A percentile compares a stretch with the other conserved stretches of the same genome.
Evolutionary conservation across 495 filamentous ascomycete species (phyloP).

Genomic region (Neurospora sp.): DNA sequence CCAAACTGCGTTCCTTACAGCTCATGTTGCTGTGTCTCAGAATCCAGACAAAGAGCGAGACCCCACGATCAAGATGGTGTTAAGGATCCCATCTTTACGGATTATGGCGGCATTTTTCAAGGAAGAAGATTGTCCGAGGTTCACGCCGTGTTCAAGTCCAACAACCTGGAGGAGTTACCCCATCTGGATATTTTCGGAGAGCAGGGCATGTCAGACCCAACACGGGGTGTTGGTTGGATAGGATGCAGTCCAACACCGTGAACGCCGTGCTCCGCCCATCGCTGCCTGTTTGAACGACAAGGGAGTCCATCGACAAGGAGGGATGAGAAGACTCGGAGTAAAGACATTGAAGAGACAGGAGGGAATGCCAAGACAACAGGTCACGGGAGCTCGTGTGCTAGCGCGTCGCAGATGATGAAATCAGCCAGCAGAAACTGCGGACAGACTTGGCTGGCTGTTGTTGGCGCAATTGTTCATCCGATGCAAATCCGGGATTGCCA

Average conservation of each 20-base stretch:
- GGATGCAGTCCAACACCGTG: background rate
- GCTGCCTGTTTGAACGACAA: background rate
- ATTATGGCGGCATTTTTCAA: background rate
- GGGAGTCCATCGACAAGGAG: background rate
- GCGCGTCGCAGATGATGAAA: slow-evolving; percentile 12
- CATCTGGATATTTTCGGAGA: background rate
- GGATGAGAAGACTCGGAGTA: background rate
- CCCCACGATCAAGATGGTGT: background rate
- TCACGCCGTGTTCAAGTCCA: background rate
- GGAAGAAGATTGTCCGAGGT: background rate
- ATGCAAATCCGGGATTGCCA: background rate
- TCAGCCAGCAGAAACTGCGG: slow-evolving; percentile 2
- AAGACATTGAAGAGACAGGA: background rate
- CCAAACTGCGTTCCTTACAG: background rate
- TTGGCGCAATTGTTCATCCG: slow-evolving; percentile 7
- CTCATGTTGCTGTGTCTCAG: background rate
- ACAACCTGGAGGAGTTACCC: background rate
- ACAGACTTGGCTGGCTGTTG: slow-evolving; percentile 7
- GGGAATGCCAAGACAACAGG: background rate
- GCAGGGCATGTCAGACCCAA: background rate
- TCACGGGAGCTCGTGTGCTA: slow-evolving; percentile 26
- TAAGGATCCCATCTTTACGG: background rate
- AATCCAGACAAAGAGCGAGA: background rate
- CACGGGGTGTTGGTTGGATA: background rate
- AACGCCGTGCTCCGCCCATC: background rate